Percentiles rank a stretch among this genome's conserved stretches.
Conservation (phyloP, 2,329 filamentous ascomycete genomes). For the Aspergillus hiratsukae region DNA sequence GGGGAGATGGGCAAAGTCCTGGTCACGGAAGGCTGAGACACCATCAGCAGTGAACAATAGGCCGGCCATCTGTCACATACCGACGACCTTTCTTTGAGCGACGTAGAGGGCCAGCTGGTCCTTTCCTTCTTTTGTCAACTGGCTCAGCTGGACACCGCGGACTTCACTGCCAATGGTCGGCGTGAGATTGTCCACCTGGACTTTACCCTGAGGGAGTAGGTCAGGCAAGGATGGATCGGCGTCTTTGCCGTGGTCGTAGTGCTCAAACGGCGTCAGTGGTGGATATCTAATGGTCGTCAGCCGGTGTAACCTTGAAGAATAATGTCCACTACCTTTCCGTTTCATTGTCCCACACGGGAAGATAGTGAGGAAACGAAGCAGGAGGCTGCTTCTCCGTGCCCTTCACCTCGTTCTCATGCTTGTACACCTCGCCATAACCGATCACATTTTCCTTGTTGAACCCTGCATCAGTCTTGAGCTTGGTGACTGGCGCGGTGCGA, state of each 20-base stretch:
- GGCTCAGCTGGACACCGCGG: conserved; percentile 65
- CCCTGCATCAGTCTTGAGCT: conserved; percentile 27
- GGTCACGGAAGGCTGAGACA: conserved; percentile 65
- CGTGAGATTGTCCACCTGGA: conserved; percentile 58
- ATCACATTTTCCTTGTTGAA: conserved; percentile 36
- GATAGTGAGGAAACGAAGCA: conserved; percentile 66
- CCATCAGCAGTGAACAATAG: not conserved
- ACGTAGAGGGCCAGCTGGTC: conserved; percentile 63
- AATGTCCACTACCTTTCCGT: conserved; percentile 30
- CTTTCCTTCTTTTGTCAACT: conserved; percentile 63
- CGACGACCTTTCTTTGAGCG: conserved; percentile 61
- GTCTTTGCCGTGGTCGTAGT: conserved; percentile 71
- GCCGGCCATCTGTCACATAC: conserved; percentile 25
- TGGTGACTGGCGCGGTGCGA: conserved; percentile 18
- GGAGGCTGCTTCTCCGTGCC: conserved; percentile 51
- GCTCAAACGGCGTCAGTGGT: conserved; percentile 64
- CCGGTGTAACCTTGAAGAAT: not conserved
- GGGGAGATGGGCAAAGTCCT: conserved; percentile 66
- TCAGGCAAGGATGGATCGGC: conserved; percentile 67
- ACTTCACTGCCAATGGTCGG: conserved; percentile 72
- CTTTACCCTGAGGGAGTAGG: conserved; percentile 50
- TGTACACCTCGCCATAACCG: conserved; percentile 28
- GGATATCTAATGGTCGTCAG: conserved; percentile 42
- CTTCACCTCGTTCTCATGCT: conserved; percentile 50
- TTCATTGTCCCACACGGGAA: conserved; percentile 65